Evolutionary conservation across 1,284 basidiomycete species (phyloP).

Genomic region (Malassezia arunalokei): DNA sequence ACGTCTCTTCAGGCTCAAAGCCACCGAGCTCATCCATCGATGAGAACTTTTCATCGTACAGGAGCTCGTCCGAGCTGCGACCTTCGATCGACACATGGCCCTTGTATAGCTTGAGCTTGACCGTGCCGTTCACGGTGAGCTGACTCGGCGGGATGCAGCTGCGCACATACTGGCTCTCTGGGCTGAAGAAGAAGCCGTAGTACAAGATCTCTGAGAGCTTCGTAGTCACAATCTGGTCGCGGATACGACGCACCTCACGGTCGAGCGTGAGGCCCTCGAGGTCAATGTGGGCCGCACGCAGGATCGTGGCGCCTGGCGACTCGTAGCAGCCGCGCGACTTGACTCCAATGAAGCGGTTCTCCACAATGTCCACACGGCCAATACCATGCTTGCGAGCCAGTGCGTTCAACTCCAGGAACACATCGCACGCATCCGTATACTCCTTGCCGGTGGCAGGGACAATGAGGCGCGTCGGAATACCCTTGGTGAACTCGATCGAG

Average conservation of each 20-base stretch:
- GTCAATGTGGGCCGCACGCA: conserved; percentile 88
- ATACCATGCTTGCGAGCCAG: conserved; percentile 89
- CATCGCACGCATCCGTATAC: conserved; percentile 77
- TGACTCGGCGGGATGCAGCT: conserved; percentile 75
- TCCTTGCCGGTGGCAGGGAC: conserved; percentile 31
- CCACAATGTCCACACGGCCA: conserved; percentile 94
- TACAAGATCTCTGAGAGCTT: conserved; percentile 84
- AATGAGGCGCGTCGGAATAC: conserved; percentile 53
- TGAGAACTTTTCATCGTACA: conserved; percentile 88
- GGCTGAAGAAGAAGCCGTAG: conserved; percentile 88
- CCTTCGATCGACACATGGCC: conserved; percentile 92
- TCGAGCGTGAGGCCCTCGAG: conserved; percentile 94
- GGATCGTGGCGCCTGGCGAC: conserved; percentile 85
- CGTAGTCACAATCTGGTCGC: conserved; percentile 87
- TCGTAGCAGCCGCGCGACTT: conserved; percentile 99
- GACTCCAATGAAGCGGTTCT: conserved; percentile 98
- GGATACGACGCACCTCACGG: conserved; percentile 83
- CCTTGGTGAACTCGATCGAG: conserved; percentile 57
- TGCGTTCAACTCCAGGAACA: conserved; percentile 83
- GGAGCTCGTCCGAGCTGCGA: conserved; percentile 73
- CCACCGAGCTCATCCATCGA: conserved; percentile 99
- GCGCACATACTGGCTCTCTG: conserved; percentile 74
- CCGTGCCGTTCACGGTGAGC: conserved; percentile 86
- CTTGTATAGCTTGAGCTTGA: conserved; percentile 84
- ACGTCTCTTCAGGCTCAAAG: conserved; percentile 55